A percentile compares a stretch with the other conserved stretches of the same genome.
Evolutionary conservation across 495 filamentous ascomycete species (phyloP).

Genomic region (Xylaria scruposa): DNA sequence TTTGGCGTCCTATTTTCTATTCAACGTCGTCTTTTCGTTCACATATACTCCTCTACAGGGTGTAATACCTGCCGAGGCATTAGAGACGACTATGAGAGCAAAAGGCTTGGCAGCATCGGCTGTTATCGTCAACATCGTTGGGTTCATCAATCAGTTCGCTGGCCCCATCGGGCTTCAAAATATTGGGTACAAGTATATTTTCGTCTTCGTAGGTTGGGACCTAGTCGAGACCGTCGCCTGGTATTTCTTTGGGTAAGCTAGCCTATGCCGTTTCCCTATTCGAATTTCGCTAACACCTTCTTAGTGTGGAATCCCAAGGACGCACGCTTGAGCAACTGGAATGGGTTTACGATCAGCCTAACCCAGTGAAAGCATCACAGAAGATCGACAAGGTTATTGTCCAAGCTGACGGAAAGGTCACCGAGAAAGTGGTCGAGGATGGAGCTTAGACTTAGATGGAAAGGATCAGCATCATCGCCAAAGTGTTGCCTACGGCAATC

Average conservation of each 20-base stretch:
- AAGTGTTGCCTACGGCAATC: neutral
- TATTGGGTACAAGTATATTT: slow-evolving; percentile 59
- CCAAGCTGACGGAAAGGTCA: slow-evolving; percentile 57
- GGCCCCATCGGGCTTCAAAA: slow-evolving; percentile 56
- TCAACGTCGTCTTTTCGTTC: slow-evolving; percentile 66
- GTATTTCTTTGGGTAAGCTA: slow-evolving; percentile 57
- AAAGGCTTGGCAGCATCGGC: slow-evolving; percentile 57
- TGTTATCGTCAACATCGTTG: slow-evolving; percentile 51
- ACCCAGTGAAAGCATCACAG: slow-evolving; percentile 58
- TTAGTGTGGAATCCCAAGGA: slow-evolving; percentile 56
- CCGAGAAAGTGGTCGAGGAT: slow-evolving; percentile 53
- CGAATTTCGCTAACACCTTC: slow-evolving; percentile 12
- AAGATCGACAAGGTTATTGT: slow-evolving; percentile 62
- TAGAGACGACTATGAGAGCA: slow-evolving; percentile 58
- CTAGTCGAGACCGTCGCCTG: slow-evolving; percentile 51
- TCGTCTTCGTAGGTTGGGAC: slow-evolving; percentile 57
- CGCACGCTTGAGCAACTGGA: slow-evolving; percentile 59
- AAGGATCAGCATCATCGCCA: slow-evolving; percentile 4
- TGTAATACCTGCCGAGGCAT: slow-evolving; percentile 63
- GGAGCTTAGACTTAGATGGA: neutral
- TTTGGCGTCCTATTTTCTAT: slow-evolving; percentile 60
- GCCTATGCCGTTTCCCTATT: neutral
- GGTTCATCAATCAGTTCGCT: slow-evolving; percentile 60
- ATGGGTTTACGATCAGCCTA: slow-evolving; percentile 58
- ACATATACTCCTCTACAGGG: slow-evolving; percentile 66